phyloP scores from a whole-genome alignment of 352 stramenopile genomes.

The Globisporangium lucens region DNA sequence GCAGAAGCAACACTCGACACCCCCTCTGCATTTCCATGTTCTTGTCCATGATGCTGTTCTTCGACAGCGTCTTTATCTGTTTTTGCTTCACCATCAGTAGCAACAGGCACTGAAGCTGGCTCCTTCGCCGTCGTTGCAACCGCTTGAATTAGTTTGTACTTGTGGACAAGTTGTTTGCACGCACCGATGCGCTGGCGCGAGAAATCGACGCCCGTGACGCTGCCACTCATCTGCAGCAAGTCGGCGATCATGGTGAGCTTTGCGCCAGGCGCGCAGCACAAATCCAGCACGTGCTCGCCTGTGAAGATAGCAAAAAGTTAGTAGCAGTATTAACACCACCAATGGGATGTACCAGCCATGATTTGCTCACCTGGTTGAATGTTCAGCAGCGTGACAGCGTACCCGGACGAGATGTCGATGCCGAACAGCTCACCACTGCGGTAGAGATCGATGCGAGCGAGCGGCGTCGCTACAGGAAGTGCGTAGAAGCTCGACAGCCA shows the following conservation, averaged over 20 bases:
- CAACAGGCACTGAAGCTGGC: not conserved
- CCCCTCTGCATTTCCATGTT: not conserved
- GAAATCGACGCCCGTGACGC: constrained; percentile 86
- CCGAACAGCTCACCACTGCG: constrained; percentile 60
- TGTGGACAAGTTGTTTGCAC: constrained; percentile 89
- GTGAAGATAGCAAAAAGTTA: no score
- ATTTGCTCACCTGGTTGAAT: constrained; percentile 37
- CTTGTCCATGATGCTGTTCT: not conserved
- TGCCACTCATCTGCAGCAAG: constrained; percentile 48
- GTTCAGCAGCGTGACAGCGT: constrained; percentile 58
- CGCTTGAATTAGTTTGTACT: constrained; percentile 85
- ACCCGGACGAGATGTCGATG: constrained; percentile 82
- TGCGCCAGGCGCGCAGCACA: constrained; percentile 92
- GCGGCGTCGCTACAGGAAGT: constrained; percentile 40
- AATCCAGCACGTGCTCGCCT: constrained; percentile 88
- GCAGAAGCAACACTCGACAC: not conserved
- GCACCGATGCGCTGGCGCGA: constrained; percentile 78
- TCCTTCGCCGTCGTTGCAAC: not conserved
- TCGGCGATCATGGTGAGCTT: constrained; percentile 93
- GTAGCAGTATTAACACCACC: not conserved
- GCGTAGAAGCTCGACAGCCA: constrained; percentile 73
- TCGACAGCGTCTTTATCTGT: not conserved
- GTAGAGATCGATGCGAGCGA: constrained; percentile 51
- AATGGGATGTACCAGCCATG: not conserved
- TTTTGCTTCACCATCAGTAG: not conserved